Evolutionary conservation across 305 asterid species (phyloP).

Genomic region (Caryopteris hybrid): DNA sequence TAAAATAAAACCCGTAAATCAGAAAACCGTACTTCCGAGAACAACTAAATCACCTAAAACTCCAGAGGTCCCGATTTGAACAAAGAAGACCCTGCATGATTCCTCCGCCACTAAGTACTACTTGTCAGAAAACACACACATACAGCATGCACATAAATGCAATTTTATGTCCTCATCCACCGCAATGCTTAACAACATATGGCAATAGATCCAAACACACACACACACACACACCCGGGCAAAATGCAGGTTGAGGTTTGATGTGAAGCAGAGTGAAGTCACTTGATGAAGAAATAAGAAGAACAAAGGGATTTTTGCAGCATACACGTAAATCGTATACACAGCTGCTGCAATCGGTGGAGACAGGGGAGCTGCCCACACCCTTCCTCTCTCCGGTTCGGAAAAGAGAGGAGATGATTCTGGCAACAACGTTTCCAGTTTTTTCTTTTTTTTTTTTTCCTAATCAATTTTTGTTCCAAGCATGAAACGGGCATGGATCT

Average conservation of each 20-base stretch:
- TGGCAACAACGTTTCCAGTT: neutral
- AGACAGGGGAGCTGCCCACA: neutral
- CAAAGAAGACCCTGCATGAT: constrained; percentile 8
- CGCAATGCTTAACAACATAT: neutral
- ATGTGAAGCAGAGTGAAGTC: neutral
- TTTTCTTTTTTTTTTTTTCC: neutral
- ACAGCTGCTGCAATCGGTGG: neutral
- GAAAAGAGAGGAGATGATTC: neutral
- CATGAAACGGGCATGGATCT: constrained; percentile 7
- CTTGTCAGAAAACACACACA: neutral
- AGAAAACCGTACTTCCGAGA: neutral
- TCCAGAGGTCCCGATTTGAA: neutral
- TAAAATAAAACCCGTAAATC: neutral
- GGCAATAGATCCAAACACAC: constrained; percentile 14
- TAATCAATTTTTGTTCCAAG: neutral
- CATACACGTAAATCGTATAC: neutral
- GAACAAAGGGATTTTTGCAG: neutral
- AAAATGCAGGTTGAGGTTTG: neutral
- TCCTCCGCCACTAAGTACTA: constrained; percentile 8
- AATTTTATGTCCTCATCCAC: neutral
- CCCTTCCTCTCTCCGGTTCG: neutral
- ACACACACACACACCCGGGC: neutral
- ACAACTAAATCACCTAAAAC: neutral
- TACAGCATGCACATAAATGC: constrained; percentile 9
- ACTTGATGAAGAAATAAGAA: neutral